phyloP scores from a whole-genome alignment of 352 stramenopile genomes.

The Globisporangium middletonii region DNA sequence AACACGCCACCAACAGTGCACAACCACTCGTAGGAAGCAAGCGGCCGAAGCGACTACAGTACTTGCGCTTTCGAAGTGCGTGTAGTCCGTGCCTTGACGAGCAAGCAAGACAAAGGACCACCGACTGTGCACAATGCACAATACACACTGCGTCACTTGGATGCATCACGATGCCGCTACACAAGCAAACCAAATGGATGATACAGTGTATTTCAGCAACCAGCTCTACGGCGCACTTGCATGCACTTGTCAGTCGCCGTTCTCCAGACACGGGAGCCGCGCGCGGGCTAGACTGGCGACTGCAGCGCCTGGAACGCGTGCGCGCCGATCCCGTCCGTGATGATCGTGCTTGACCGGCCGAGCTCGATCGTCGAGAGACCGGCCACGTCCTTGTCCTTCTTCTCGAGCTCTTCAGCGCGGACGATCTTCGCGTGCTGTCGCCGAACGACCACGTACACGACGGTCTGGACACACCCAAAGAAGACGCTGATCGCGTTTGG shows the following conservation, averaged over 20 bases:
- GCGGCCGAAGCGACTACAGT: too few relatives aligned
- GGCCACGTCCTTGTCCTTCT: not conserved
- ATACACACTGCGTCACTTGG: too few relatives aligned
- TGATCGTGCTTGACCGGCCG: not conserved
- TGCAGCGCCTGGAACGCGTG: not conserved
- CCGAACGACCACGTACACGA: conserved; percentile 2
- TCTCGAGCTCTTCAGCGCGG: not conserved
- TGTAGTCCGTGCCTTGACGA: too few relatives aligned
- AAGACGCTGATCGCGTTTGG: conserved; percentile 6
- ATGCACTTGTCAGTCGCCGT: not conserved
- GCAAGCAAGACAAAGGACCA: too few relatives aligned
- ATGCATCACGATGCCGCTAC: too few relatives aligned
- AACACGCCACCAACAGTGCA: too few relatives aligned
- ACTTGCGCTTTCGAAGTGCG: too few relatives aligned
- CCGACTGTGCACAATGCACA: too few relatives aligned
- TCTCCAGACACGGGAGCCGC: too few relatives aligned
- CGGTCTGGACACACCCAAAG: conserved; percentile 8
- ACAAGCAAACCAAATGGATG: too few relatives aligned
- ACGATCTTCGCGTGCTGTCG: not conserved
- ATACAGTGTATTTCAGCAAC: too few relatives aligned
- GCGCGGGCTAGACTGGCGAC: not conserved
- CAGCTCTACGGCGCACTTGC: not conserved
- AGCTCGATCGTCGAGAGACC: not conserved
- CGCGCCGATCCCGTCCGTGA: not conserved
- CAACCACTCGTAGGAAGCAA: too few relatives aligned